Conservation (phyloP, 2,329 filamentous ascomycete species). For the Trichoderma oligosporum region DNA sequence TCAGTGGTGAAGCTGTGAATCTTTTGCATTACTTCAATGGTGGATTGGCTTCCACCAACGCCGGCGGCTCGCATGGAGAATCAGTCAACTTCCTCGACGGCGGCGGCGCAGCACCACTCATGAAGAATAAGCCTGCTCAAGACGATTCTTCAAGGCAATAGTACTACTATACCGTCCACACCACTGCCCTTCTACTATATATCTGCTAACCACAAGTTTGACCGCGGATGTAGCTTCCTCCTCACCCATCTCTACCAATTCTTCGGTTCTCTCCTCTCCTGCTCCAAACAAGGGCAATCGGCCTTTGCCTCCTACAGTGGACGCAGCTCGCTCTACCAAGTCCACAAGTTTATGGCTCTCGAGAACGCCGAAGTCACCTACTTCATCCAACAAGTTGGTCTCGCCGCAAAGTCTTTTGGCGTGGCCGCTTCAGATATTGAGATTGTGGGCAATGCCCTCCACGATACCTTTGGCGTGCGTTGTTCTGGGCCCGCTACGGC, state of each 20-base stretch:
- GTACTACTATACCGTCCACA: slow-evolving; percentile 37
- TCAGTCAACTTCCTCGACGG: slow-evolving; percentile 60
- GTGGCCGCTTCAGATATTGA: slow-evolving; percentile 51
- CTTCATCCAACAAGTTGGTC: slow-evolving; percentile 57
- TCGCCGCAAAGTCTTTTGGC: slow-evolving; percentile 56
- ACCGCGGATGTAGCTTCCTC: slow-evolving; percentile 51
- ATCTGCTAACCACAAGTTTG: neutral
- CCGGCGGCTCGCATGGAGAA: slow-evolving; percentile 41
- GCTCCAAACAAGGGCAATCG: slow-evolving; percentile 46
- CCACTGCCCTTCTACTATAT: too few relatives aligned
- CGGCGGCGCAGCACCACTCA: slow-evolving; percentile 53
- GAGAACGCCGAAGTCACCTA: slow-evolving; percentile 49
- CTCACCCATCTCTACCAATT: slow-evolving; percentile 60
- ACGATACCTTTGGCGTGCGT: slow-evolving; percentile 47
- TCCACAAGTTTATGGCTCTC: slow-evolving; percentile 60
- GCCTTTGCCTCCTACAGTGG: slow-evolving; percentile 50
- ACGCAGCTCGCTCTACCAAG: slow-evolving; percentile 45
- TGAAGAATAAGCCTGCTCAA: slow-evolving; percentile 53
- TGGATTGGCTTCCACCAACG: slow-evolving; percentile 50
- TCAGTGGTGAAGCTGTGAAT: slow-evolving; percentile 51
- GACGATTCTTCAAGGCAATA: slow-evolving; percentile 51
- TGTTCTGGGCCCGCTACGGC: slow-evolving; percentile 47
- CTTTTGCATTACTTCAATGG: slow-evolving; percentile 59
- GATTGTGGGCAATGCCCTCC: slow-evolving; percentile 47
- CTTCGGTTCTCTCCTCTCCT: slow-evolving; percentile 57